Base-by-base conservation (phyloP, 2,329 filamentous ascomycete genomes). In the Alternaria burnsii region DNA sequence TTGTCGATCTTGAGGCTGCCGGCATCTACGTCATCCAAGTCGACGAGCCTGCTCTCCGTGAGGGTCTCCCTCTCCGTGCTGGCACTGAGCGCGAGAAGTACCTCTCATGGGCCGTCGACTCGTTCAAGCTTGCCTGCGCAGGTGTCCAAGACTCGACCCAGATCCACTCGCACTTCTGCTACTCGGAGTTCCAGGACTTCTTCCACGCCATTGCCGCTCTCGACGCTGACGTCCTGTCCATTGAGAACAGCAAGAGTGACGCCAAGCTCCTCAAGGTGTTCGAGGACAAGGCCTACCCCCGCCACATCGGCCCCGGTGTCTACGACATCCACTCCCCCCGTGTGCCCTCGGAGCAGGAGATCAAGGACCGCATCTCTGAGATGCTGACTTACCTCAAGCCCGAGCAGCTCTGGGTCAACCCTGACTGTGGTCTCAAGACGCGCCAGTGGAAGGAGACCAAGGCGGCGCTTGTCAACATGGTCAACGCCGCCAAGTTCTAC, bases 141-240 rank as follows among this genome's bases (percentile, higher is more conserved):
- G 95, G 93, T 81, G 94, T 99, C 64, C 85, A 93, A 84, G 93
- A 99, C 83, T 92, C 91, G 61, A 99, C 95, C 72, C 95, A 99
- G 88, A 97, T 99, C 82, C 95, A 99, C 91, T 97, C 94, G 68
- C 95, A 99, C 88, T 99, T 99, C 92, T 99, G 95, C 84, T 99
- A 99, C 90, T 98, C 95, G 54, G 95, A 99, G 88, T 99, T 99
- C 92, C 95, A 99, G 86, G 95, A 99, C 87, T 99, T 99, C 89
- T 99, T 99, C 93, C 93, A 98, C 85, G 95, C 95, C 84, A 99
- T 99, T 75, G 93, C 95, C 69, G 94, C 95, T 64, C 91, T 99
- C 69, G 95, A 99, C 80, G 94, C 95, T 67, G 95, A 99, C 83
- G 95, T 99, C 67, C 90, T 99, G 77, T 97, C 92, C 79, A 99